Percentiles rank a stretch among this genome's conserved stretches.
phyloP scores from a whole-genome alignment of 306 rosid genomes.

The Cucurbita maxima region DNA sequence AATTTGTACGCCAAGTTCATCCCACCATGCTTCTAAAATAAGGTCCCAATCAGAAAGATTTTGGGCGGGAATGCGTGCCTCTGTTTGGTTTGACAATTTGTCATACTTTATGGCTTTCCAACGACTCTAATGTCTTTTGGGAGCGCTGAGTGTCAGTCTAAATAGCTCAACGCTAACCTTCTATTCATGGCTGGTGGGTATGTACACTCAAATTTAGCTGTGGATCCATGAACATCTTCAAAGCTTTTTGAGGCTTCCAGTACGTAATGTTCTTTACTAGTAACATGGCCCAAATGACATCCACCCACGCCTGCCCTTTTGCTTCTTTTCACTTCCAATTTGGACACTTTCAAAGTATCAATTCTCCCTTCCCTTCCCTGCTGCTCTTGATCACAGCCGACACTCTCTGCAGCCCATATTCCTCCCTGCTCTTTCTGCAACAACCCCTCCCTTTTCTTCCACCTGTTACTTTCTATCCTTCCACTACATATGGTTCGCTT shows the following conservation, averaged over 20 bases:
- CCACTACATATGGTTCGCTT: too few species aligned
- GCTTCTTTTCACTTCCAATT: conserved; percentile 11
- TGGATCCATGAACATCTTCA: conserved; percentile 32
- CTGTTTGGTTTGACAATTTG: conserved; percentile 25
- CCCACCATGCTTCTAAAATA: background rate
- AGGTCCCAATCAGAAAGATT: conserved; percentile 29
- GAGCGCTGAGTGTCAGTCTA: background rate
- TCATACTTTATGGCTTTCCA: conserved; percentile 11
- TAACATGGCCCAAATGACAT: conserved; percentile 18
- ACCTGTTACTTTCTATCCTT: too few species aligned
- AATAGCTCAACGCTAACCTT: background rate
- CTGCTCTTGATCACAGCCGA: background rate
- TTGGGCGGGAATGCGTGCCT: conserved; percentile 23
- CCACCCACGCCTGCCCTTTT: conserved; percentile 8
- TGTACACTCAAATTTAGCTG: conserved; percentile 15
- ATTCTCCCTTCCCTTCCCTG: background rate
- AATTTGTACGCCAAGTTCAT: too few species aligned
- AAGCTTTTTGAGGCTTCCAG: conserved; percentile 29
- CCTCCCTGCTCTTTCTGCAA: conserved; percentile 1
- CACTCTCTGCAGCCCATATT: background rate
- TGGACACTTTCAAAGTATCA: background rate
- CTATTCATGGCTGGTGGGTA: background rate
- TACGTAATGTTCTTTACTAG: conserved; percentile 42
- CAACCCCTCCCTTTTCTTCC: background rate
- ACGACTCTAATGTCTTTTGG: conserved; percentile 15